Conservation (phyloP, 345 rosid genomes). For the Chamaenerion angustifolium region DNA sequence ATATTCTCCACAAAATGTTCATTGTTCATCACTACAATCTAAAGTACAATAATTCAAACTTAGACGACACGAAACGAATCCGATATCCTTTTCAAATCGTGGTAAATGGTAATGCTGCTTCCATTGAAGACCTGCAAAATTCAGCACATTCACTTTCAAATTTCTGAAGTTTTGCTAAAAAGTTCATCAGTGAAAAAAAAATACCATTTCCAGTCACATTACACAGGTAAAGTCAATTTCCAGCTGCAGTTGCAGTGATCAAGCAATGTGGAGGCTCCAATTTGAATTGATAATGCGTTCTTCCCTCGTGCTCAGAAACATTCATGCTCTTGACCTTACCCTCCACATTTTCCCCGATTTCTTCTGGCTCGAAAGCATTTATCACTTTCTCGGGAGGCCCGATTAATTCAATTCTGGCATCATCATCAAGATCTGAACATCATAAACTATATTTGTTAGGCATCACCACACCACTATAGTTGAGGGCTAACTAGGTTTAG, state of each 20-base stretch:
- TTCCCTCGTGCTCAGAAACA: constrained; percentile 55
- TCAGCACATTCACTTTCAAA: background rate
- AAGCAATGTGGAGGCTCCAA: constrained; percentile 86
- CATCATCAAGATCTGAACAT: constrained; percentile 44
- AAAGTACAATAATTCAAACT: background rate
- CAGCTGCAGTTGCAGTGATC: constrained; percentile 93
- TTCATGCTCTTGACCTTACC: constrained; percentile 67
- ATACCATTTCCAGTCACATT: constrained; percentile 60
- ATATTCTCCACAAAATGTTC: too few species aligned
- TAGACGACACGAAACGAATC: constrained; percentile 78
- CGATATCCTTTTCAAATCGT: constrained; percentile 73
- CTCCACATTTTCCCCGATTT: constrained; percentile 75
- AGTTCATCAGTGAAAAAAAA: background rate
- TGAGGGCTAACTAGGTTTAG: too few species aligned
- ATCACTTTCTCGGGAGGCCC: constrained; percentile 89
- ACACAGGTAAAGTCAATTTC: constrained; percentile 81
- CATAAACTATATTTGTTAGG: background rate
- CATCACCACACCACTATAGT: background rate
- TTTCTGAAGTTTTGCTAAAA: background rate
- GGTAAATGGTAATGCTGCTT: constrained; percentile 49
- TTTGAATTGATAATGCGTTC: constrained; percentile 69
- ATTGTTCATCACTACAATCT: too few species aligned
- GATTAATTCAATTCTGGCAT: constrained; percentile 59
- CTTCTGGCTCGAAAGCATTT: constrained; percentile 91
- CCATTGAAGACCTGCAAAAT: constrained; percentile 74